These are phyloP conservation scores for Begonia loranthoides DNA, from an alignment of 306 rosid genomes.

Conservation along the genomic window DNA sequence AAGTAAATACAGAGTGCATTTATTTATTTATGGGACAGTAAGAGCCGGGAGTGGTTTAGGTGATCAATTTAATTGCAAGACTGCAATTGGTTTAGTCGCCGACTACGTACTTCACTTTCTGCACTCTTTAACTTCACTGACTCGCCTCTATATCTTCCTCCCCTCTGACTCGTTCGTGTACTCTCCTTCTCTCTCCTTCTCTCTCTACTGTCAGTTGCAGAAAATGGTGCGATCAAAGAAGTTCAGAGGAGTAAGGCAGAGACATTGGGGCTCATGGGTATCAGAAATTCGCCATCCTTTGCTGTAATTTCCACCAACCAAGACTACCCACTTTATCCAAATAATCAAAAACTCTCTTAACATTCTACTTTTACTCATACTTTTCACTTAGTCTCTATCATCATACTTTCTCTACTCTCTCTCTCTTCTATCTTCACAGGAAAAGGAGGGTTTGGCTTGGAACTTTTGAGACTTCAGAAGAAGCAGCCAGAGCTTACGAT, in stretches of 20 bases:
- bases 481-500: constrained; percentile 18
- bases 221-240: constrained; percentile 13
- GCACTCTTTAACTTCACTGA: background rate
- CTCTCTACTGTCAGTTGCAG: background rate
- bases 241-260: constrained; percentile 20
- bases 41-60: constrained; percentile 5
- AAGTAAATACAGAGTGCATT: background rate
- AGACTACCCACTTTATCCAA: background rate
- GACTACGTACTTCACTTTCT: constrained; percentile 6
- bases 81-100: constrained; percentile 5
- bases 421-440: constrained; percentile 1
- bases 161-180: background rate
- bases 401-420: background rate
- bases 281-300: constrained; percentile 19
- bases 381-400: background rate
- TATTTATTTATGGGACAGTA: background rate
- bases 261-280: constrained; percentile 23
- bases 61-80: constrained; percentile 3
- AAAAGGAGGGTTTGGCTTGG: constrained; percentile 21
- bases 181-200: background rate
- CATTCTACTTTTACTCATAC: no score
- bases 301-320: constrained; percentile 2
- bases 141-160: background rate
- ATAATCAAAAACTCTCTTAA: no score
- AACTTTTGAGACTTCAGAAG: constrained; percentile 17